phyloP scores from a whole-genome alignment of 805 yeast species.

The Candida xyloterini region DNA sequence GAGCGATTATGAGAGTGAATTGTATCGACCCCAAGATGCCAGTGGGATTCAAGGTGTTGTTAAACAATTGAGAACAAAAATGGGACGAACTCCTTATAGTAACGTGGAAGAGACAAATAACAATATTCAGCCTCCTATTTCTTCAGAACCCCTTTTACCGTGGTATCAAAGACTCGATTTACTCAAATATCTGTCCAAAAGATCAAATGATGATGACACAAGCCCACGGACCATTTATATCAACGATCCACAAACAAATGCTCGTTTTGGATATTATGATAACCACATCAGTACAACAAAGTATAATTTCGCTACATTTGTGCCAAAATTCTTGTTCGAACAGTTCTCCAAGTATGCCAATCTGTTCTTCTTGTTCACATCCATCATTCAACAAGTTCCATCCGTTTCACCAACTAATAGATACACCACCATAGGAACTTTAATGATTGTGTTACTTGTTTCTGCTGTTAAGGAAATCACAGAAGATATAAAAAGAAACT shows the following conservation, averaged over 20 bases:
- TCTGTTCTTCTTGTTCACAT: conserved; percentile 86
- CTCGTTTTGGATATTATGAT: conserved; percentile 56
- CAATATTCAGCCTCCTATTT: not conserved
- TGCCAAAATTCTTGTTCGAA: conserved; percentile 93
- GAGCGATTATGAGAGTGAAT: conserved; percentile 9
- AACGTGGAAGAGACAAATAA: conserved; percentile 15
- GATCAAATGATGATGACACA: conserved; percentile 19
- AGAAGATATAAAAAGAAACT: conserved; percentile 86
- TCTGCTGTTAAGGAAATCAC: conserved; percentile 89
- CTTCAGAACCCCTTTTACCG: not conserved
- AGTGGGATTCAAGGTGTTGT: conserved; percentile 31
- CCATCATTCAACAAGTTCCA: conserved; percentile 95
- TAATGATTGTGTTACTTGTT: conserved; percentile 77
- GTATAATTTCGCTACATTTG: conserved; percentile 86
- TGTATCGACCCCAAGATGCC: conserved; percentile 2
- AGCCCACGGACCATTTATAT: conserved; percentile 67
- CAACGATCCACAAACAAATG: conserved; percentile 59
- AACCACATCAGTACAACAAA: conserved; percentile 94
- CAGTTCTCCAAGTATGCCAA: conserved; percentile 98
- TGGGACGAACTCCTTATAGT: conserved; percentile 27
- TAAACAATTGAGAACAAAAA: conserved; percentile 26
- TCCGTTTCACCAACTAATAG: conserved; percentile 94
- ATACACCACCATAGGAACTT: conserved; percentile 91
- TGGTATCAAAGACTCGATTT: not conserved
- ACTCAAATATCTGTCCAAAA: conserved; percentile 24